Base-by-base conservation (phyloP, 2,329 filamentous ascomycete species). In the Paecilomyces variotii region DNA sequence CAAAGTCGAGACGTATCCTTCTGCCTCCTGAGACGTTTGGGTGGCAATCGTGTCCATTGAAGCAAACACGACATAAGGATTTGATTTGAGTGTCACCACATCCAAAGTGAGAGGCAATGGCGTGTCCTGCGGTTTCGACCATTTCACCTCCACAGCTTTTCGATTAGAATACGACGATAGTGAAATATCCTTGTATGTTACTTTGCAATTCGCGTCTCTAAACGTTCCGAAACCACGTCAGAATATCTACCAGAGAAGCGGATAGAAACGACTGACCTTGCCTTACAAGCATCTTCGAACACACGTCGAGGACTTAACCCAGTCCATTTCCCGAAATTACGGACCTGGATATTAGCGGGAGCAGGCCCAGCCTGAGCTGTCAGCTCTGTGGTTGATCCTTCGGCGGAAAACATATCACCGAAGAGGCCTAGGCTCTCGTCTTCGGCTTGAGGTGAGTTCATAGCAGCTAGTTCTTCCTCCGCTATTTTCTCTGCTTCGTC, bases 281-380 rank as follows among this genome's bases (percentile, higher is more conserved):
- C 84, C 65, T 88, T 87, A 71, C 92, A 95, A n/a, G 90, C 84
- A 72, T 97, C 92, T 71, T 97, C 91, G 11, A 97, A 76, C 28
- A 90, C 81, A 63, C 88, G 83, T 61, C 85, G 84, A 14, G 93
- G 92, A 65, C 79, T 89, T 30, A 96, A 75, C 6, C 93, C 92
- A 12, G 84, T 83, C 79, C 86, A 87, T 71, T 90, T 91, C 1
- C 90, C 91, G 79, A 97, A 97, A 67, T 97, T 88, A 51, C 89
- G 82, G 54, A 96, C 82, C 0, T 78, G 81, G 3, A 91, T 74
- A 55, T 62, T 54, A 45, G 61, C 58, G 57, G 66, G 68, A 24
- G 61, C 54, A 30, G 67, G 61, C 32, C 67, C 65, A 2, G 62
- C 62, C 14, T 68, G 83, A 72, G 57, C 76, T 64, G 53, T 78